phyloP scores from a whole-genome alignment of 495 filamentous ascomycete genomes.

The Physcia stellaris region DNA sequence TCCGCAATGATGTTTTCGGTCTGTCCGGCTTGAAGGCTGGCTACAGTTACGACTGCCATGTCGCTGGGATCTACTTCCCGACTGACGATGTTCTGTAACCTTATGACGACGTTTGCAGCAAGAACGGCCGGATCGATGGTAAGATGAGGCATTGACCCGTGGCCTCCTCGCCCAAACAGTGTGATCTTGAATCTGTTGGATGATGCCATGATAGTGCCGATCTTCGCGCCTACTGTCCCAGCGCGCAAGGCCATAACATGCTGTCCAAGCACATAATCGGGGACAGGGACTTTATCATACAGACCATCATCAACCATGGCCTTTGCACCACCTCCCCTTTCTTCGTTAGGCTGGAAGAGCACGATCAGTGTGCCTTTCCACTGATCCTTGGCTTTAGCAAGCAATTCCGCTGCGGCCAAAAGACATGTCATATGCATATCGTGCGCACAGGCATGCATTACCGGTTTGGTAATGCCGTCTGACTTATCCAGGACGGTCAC shows the following conservation, averaged over 20 bases:
- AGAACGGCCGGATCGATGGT: slow-evolving; percentile 37
- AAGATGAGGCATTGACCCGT: slow-evolving; percentile 36
- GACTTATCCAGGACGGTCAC: slow-evolving; percentile 25
- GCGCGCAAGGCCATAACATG: slow-evolving; percentile 36
- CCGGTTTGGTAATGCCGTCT: slow-evolving; percentile 30
- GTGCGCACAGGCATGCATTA: slow-evolving; percentile 45
- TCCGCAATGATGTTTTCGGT: slow-evolving; percentile 41
- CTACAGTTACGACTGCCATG: slow-evolving; percentile 36
- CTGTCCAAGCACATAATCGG: slow-evolving; percentile 37
- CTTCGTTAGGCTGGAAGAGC: slow-evolving; percentile 42
- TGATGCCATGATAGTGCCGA: slow-evolving; percentile 26
- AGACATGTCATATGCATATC: slow-evolving; percentile 44
- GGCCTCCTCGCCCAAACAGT: slow-evolving; percentile 37
- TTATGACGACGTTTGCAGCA: slow-evolving; percentile 32
- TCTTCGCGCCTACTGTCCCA: slow-evolving; percentile 26
- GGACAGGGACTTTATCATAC: slow-evolving; percentile 32
- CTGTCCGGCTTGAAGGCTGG: slow-evolving; percentile 35
- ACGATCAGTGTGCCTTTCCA: slow-evolving; percentile 41
- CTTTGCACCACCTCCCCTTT: slow-evolving; percentile 35
- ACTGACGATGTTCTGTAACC: slow-evolving; percentile 37
- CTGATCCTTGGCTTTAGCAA: slow-evolving; percentile 16
- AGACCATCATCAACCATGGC: slow-evolving; percentile 42
- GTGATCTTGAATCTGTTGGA: slow-evolving; percentile 38
- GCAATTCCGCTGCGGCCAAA: slow-evolving; percentile 32
- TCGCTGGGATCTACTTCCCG: slow-evolving; percentile 35